phyloP scores from a whole-genome alignment of 345 rosid species.

The Salix purpurea region DNA sequence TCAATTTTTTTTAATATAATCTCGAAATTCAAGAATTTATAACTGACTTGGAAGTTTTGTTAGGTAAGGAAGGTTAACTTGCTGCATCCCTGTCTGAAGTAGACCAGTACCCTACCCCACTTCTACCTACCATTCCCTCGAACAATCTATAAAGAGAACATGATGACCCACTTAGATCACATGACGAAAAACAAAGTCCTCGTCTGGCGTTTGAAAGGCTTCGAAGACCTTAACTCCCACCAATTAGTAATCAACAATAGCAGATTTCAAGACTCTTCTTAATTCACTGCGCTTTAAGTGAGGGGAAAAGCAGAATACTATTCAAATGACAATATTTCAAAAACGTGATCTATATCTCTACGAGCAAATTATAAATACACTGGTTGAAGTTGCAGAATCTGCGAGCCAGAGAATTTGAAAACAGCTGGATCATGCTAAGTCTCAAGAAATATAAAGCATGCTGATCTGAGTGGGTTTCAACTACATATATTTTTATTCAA shows the following conservation, averaged over 20 bases:
- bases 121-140: neutral
- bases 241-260: neutral
- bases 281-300: neutral
- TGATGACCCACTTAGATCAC: neutral
- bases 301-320: neutral
- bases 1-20: too few species aligned
- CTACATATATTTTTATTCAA: neutral
- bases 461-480: neutral
- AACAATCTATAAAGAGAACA: neutral
- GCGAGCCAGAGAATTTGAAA: neutral
- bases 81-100: neutral
- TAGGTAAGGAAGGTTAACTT: neutral
- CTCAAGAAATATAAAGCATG: neutral
- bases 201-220: neutral
- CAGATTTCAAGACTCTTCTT: neutral
- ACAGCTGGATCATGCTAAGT: slow-evolving; percentile 2
- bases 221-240: neutral
- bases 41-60: neutral
- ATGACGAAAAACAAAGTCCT: neutral
- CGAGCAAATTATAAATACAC: neutral
- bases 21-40: neutral
- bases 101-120: too few species aligned
- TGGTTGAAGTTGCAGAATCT: neutral
- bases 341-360: too few species aligned
- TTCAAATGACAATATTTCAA: too few species aligned